Evolutionary conservation across 2,329 filamentous ascomycete genomes (phyloP).

Genomic region (Ophiocordyceps australis): DNA sequence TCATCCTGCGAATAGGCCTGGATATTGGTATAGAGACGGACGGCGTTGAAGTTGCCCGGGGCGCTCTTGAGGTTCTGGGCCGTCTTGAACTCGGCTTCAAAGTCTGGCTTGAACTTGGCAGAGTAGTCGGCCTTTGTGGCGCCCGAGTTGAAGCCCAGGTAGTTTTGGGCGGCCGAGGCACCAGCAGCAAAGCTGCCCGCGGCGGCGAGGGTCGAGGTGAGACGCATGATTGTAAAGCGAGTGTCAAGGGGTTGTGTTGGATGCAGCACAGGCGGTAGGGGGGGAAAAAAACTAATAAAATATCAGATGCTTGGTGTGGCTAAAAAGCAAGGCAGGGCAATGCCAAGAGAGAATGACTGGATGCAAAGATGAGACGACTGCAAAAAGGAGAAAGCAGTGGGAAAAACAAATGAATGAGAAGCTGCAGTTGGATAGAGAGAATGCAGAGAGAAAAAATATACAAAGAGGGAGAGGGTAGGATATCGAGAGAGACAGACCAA

Average conservation of each 20-base stretch:
- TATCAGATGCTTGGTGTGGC: too few relatives aligned
- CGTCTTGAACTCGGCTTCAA: slow-evolving; percentile 23
- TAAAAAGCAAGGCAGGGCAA: too few relatives aligned
- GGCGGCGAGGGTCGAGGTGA: slow-evolving; percentile 17
- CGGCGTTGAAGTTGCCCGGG: slow-evolving; percentile 36
- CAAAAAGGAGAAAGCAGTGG: too few relatives aligned
- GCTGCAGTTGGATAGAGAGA: too few relatives aligned
- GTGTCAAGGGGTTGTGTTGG: neutral
- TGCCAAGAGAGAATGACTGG: too few relatives aligned
- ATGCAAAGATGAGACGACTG: too few relatives aligned
- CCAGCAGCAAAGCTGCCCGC: slow-evolving; percentile 20
- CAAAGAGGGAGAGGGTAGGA: too few relatives aligned
- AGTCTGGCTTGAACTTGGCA: slow-evolving; percentile 34
- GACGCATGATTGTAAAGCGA: slow-evolving; percentile 25
- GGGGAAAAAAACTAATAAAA: too few relatives aligned
- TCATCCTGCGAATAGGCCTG: slow-evolving; percentile 49
- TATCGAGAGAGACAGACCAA: too few relatives aligned
- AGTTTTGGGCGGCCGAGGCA: slow-evolving; percentile 22
- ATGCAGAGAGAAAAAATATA: too few relatives aligned
- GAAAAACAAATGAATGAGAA: too few relatives aligned
- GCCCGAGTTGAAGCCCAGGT: slow-evolving; percentile 35
- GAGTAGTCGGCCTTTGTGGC: slow-evolving; percentile 24
- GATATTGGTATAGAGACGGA: slow-evolving; percentile 52
- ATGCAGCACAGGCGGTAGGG: too few relatives aligned
- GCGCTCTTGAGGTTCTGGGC: slow-evolving; percentile 16